A percentile compares a stretch with the other conserved stretches of the same genome.
phyloP scores from a whole-genome alignment of 1,139 yeast species.

The Suhomyces coccinellae region DNA sequence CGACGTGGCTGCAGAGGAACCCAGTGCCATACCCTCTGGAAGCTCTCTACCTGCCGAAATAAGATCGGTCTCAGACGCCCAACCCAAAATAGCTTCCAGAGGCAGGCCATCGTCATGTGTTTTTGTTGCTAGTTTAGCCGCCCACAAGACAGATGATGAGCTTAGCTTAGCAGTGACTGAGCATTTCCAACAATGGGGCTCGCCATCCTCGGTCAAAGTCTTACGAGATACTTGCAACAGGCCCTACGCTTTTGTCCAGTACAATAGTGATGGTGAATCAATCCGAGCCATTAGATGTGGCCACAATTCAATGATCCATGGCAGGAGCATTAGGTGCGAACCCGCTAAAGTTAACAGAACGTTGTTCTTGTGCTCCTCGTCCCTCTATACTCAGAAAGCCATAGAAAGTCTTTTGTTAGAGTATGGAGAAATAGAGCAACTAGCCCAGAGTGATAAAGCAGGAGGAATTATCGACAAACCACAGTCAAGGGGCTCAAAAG shows the following conservation, averaged over 20 bases:
- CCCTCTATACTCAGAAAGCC: constrained; percentile 24
- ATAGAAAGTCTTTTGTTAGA: constrained; percentile 42
- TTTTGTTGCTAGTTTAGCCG: constrained; percentile 79
- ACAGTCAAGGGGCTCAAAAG: constrained; percentile 21
- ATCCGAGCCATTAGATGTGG: constrained; percentile 65
- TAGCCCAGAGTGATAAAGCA: constrained; percentile 50
- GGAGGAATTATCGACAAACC: constrained; percentile 30
- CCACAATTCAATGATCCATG: constrained; percentile 68
- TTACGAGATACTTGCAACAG: constrained; percentile 78
- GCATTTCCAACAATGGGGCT: constrained; percentile 69
- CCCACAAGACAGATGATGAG: constrained; percentile 65
- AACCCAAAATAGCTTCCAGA: background rate
- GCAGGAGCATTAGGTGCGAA: constrained; percentile 81
- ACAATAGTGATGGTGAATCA: constrained; percentile 70
- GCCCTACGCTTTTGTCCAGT: constrained; percentile 95
- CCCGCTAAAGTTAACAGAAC: constrained; percentile 91
- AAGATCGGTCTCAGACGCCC: background rate
- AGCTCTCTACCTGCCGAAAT: background rate
- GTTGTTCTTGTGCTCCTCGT: constrained; percentile 50
- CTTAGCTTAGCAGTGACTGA: constrained; percentile 65
- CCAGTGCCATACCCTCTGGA: background rate
- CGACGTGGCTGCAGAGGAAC: too few relatives aligned
- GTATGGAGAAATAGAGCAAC: constrained; percentile 76
- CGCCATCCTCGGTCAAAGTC: constrained; percentile 74
- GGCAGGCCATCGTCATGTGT: constrained; percentile 80